These are phyloP conservation scores for Penicillium robsamsonii DNA, from an alignment of 495 filamentous ascomycete genomes.

Conservation along the genomic window DNA sequence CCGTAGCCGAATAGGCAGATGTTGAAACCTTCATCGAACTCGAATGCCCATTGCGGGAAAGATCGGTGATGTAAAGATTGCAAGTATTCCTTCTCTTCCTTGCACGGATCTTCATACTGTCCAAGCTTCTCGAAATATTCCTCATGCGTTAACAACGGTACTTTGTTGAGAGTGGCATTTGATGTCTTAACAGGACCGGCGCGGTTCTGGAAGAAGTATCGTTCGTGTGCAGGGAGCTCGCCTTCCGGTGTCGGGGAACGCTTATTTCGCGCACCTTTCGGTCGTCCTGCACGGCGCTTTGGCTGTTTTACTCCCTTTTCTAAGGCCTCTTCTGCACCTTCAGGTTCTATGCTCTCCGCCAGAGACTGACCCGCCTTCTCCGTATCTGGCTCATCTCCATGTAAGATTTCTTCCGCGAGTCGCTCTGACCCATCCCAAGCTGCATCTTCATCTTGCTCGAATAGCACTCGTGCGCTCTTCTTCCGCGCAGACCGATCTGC, in stretches of 20 bases:
- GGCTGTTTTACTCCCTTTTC: constrained; percentile 42
- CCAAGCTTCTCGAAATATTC: constrained; percentile 78
- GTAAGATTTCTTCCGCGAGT: constrained; percentile 70
- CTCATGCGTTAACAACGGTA: constrained; percentile 79
- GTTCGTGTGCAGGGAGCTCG: constrained; percentile 80
- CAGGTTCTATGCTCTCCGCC: constrained; percentile 38
- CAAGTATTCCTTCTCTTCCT: constrained; percentile 66
- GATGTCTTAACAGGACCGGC: constrained; percentile 79
- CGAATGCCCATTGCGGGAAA: constrained; percentile 91
- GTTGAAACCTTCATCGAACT: constrained; percentile 85
- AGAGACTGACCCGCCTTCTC: constrained; percentile 41
- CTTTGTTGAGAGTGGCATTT: constrained; percentile 74
- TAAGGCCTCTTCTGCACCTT: constrained; percentile 29
- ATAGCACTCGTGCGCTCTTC: constrained; percentile 74
- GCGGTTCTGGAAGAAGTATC: constrained; percentile 90
- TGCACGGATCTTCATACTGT: constrained; percentile 68
- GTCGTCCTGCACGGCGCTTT: constrained; percentile 58
- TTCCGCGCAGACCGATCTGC: constrained; percentile 81
- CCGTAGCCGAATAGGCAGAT: constrained; percentile 92
- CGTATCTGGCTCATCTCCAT: constrained; percentile 38
- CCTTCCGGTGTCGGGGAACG: constrained; percentile 76
- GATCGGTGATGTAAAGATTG: constrained; percentile 72
- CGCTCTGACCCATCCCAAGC: constrained; percentile 71
- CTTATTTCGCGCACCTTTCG: constrained; percentile 60
- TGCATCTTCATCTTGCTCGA: constrained; percentile 71